Percentiles rank a stretch among this genome's conserved stretches.
Conservation (phyloP, 2,329 filamentous ascomycete genomes). For the Remersonia thermophila region DNA sequence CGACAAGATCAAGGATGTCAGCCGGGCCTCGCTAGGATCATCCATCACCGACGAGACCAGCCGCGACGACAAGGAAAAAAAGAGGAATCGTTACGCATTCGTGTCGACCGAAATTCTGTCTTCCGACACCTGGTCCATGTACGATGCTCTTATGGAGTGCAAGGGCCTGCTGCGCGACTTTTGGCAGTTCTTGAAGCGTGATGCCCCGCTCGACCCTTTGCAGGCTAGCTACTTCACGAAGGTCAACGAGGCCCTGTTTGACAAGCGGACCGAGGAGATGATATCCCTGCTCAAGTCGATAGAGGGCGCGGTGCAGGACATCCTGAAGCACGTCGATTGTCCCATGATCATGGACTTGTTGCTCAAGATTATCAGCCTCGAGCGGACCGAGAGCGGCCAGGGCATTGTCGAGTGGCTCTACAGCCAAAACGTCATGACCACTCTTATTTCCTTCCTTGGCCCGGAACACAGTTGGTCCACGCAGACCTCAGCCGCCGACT, state of each 20-base stretch:
- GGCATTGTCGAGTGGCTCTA: conserved; percentile 98
- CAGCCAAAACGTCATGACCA: conserved; percentile 75
- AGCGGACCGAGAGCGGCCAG: conserved; percentile 81
- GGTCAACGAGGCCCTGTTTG: conserved; percentile 93
- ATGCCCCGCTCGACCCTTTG: conserved; percentile 78
- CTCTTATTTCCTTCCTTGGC: conserved; percentile 73
- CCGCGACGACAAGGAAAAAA: conserved; percentile 74
- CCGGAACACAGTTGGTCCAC: conserved; percentile 78
- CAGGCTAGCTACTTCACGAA: conserved; percentile 98
- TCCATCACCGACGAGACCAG: conserved; percentile 37
- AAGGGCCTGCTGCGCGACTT: conserved; percentile 67
- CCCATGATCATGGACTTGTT: conserved; percentile 97
- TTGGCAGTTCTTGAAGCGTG: conserved; percentile 77
- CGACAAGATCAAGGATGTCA: conserved; percentile 33
- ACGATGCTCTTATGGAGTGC: conserved; percentile 82
- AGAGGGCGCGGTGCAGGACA: conserved; percentile 67
- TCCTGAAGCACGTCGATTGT: conserved; percentile 89
- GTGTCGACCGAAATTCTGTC: conserved; percentile 87
- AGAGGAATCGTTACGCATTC: conserved; percentile 85
- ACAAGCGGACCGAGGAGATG: conserved; percentile 98
- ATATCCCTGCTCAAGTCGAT: conserved; percentile 75
- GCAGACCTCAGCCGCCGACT: conserved; percentile 93
- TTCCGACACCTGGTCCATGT: conserved; percentile 94
- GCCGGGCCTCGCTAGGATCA: conserved; percentile 14
- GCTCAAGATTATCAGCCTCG: conserved; percentile 91